Conservation (phyloP, 768 basidiomycete genomes). For the Punctularia strigosozonata region DNA sequence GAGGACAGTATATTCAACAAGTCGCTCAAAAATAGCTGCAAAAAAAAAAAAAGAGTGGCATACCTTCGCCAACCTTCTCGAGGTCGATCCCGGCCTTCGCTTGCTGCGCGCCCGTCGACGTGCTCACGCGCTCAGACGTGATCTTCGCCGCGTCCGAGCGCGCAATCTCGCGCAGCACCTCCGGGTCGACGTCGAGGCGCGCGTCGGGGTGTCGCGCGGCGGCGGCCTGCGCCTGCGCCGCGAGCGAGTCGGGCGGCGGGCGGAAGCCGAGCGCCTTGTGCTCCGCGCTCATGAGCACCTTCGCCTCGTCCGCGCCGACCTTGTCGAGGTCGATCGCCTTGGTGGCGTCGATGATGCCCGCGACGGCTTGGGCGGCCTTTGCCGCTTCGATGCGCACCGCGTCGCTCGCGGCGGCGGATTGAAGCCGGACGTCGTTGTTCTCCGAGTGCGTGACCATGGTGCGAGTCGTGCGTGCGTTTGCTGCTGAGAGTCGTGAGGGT, state of each 20-base stretch:
- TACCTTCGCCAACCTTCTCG: constrained; percentile 15
- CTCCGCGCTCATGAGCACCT: not conserved
- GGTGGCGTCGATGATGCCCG: no score
- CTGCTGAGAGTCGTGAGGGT: no score
- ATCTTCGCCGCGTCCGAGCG: not conserved
- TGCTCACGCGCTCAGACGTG: no score
- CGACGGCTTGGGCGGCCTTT: no score
- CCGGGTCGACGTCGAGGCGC: not conserved
- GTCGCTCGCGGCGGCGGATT: not conserved
- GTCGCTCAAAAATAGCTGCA: not conserved
- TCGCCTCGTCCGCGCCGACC: no score
- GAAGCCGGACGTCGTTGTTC: no score
- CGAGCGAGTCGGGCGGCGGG: constrained; percentile 16
- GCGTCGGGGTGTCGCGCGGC: constrained; percentile 20
- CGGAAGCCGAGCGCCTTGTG: not conserved
- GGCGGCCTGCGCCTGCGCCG: constrained; percentile 21
- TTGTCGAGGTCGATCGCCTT: no score
- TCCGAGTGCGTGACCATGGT: no score
- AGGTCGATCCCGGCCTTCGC: constrained; percentile 5
- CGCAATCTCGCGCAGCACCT: not conserved
- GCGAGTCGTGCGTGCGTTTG: no score
- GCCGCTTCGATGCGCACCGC: not conserved
- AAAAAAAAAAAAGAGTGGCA: not conserved
- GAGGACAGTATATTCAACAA: not conserved
- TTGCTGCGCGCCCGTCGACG: no score